Evolutionary conservation across 2,329 filamentous ascomycete genomes (phyloP), one percentile per base, ranked within the genome.

Genomic region (Colletotrichum godetiae): DNA sequence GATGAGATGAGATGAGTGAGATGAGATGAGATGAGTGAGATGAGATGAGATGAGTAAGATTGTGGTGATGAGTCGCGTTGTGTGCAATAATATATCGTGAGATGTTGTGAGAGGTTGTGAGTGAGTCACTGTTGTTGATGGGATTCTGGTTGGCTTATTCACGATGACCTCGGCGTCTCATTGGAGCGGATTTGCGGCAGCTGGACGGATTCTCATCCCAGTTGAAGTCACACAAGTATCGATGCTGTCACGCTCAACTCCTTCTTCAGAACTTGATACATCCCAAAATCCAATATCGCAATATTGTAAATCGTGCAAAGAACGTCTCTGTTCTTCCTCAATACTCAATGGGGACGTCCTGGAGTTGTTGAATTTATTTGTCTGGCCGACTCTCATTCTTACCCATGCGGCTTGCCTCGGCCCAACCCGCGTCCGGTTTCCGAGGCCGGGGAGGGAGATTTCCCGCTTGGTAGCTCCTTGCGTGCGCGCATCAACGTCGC

Each of bases 331-430:
- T 5, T 29, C 4, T 29, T 29, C 27, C 27, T 29, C 27, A 4
- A 29, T 29, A 29, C 3, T 29, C 27, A 4, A 4, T 29, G 37
- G 15, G 19, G 19, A 42, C 10, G 37, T 42, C 2, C 0, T 42
- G 2, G 1, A 42, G 37, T 0, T 0, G 15, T 10, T 22, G 27
- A 29, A n/a, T 1, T 19, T 0, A 13, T 7, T 1, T 42, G 37
- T 19, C 0, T 42, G 35, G 35, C 58, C 5, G 7, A 8, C 15
- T 31, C 31, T 31, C n/a, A 3, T 6, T 27, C 1, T n/a, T 31
- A 15, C 11, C 3, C 11, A 12, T 6, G n/a, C 49, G 63, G 68
- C 52, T 68, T 62, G 60, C 61, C 49, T 73, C 71, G 60, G 71
- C 67, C 46, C 49, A 73, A 62, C 42, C 12, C 66, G 24, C 22